Conservation (phyloP, 1,139 yeast genomes). For the Candida buenavistaensis region DNA sequence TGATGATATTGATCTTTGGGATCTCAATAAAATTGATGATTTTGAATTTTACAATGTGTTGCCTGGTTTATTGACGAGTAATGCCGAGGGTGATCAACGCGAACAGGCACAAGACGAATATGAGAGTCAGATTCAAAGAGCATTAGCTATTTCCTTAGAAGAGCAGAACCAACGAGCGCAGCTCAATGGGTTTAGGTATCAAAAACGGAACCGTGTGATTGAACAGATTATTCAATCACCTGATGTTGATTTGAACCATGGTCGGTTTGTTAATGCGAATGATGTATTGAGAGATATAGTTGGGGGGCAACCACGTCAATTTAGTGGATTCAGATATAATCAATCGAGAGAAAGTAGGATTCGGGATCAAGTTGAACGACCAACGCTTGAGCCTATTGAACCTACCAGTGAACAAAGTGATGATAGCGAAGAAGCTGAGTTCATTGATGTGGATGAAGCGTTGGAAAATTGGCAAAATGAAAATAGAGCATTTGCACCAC, state of each 20-base stretch:
- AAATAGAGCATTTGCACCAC: background rate
- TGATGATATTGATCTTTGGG: slow-evolving; percentile 33
- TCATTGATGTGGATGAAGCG: slow-evolving; percentile 15
- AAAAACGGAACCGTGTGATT: slow-evolving; percentile 3
- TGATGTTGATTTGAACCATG: slow-evolving; percentile 6
- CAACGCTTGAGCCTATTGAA: slow-evolving; percentile 2
- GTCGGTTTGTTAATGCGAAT: slow-evolving; percentile 5
- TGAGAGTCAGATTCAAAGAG: slow-evolving; percentile 11
- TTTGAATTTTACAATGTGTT: slow-evolving; percentile 31
- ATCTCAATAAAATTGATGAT: slow-evolving; percentile 42
- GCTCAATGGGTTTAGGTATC: slow-evolving; percentile 13
- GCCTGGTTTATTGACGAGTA: slow-evolving; percentile 27
- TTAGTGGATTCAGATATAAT: slow-evolving; percentile 14
- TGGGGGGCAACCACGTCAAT: slow-evolving; percentile 8
- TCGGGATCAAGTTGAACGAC: background rate
- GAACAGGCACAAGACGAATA: slow-evolving; percentile 7
- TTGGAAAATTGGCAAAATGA: slow-evolving; percentile 3
- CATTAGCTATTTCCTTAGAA: slow-evolving; percentile 13
- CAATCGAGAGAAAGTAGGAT: slow-evolving; percentile 6
- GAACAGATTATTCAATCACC: slow-evolving; percentile 6
- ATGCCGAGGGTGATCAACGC: slow-evolving; percentile 5
- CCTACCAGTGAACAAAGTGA: slow-evolving; percentile 1
- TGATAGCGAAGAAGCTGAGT: slow-evolving; percentile 8
- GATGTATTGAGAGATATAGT: background rate
- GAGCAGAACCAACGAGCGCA: slow-evolving; percentile 12